Percentiles rank a stretch among this genome's conserved stretches.
phyloP scores from a whole-genome alignment of 2,329 filamentous ascomycete genomes.

The Monosporascus cannonballus region DNA sequence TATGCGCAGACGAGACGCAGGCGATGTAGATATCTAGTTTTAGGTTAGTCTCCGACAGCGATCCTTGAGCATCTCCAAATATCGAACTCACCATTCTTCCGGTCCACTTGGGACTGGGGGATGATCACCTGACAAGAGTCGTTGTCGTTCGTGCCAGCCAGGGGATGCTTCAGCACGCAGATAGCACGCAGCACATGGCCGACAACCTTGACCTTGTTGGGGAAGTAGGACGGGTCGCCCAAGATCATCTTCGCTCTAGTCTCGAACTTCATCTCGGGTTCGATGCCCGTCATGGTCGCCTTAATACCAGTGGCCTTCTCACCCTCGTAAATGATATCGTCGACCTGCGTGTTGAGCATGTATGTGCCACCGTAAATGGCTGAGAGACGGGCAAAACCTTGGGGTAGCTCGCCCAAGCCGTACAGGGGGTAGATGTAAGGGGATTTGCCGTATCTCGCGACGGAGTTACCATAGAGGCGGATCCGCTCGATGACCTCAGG shows the following conservation, averaged over 20 bases:
- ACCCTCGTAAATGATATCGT: conserved; percentile 81
- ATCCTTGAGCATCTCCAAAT: neutral
- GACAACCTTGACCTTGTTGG: conserved; percentile 77
- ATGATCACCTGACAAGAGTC: conserved; percentile 96
- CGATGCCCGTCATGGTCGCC: conserved; percentile 88
- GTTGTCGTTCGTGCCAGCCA: conserved; percentile 79
- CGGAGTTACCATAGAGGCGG: conserved; percentile 93
- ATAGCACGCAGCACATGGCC: conserved; percentile 94
- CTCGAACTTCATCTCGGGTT: conserved; percentile 83
- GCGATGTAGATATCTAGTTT: conserved; percentile 73
- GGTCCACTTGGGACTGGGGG: conserved; percentile 92
- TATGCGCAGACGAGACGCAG: conserved; percentile 91
- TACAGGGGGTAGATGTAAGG: conserved; percentile 99
- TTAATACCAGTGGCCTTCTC: conserved; percentile 92
- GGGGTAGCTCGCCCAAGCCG: conserved; percentile 91
- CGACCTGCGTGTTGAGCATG: conserved; percentile 94
- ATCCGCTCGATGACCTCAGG: conserved; percentile 88
- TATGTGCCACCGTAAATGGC: conserved; percentile 99
- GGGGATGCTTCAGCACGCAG: conserved; percentile 92
- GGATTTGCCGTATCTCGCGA: conserved; percentile 95
- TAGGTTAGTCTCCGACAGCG: conserved; percentile 4
- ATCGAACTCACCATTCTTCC: conserved; percentile 73
- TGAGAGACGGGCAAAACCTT: conserved; percentile 93
- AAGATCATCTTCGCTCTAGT: conserved; percentile 96
- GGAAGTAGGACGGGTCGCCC: conserved; percentile 95